phyloP scores from a whole-genome alignment of 1,284 basidiomycete genomes.

The Irpex lacteus region DNA sequence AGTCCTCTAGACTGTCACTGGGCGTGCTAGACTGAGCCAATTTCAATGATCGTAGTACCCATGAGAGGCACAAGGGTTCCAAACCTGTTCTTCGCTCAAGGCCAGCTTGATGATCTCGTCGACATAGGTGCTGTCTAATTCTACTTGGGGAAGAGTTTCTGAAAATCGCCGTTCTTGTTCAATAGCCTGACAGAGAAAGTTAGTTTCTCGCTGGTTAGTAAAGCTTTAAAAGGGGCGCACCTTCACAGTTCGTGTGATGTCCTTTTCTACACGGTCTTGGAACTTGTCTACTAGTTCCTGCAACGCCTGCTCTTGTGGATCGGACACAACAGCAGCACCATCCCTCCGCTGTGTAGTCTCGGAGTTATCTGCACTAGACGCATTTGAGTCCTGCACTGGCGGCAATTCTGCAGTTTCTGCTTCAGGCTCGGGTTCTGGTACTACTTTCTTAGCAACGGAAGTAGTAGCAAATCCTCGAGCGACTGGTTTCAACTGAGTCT shows the following conservation, averaged over 20 bases:
- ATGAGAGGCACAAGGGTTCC: constrained; percentile 20
- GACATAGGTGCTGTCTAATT: constrained; percentile 58
- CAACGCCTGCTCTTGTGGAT: constrained; percentile 50
- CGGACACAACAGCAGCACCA: constrained; percentile 13
- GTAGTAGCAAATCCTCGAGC: constrained; percentile 83
- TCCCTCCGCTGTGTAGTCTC: not conserved
- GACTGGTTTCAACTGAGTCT: constrained; percentile 76
- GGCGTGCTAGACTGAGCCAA: constrained; percentile 21
- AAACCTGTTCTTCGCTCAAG: not conserved
- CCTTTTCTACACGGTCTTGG: constrained; percentile 89
- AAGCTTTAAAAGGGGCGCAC: constrained; percentile 28
- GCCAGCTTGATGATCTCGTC: constrained; percentile 56
- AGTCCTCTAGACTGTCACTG: constrained; percentile 38
- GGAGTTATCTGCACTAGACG: not conserved
- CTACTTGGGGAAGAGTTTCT: constrained; percentile 61
- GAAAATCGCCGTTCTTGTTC: constrained; percentile 83
- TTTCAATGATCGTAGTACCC: constrained; percentile 25
- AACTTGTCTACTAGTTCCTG: constrained; percentile 76
- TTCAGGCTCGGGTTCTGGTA: constrained; percentile 30
- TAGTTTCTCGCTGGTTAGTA: not conserved
- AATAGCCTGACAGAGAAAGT: constrained; percentile 57
- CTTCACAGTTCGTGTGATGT: constrained; percentile 69
- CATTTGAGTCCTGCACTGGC: not conserved
- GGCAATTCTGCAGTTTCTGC: constrained; percentile 12
- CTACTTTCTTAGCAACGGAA: constrained; percentile 81